A percentile compares a stretch with the other conserved stretches of the same genome.
Evolutionary conservation across 2,329 filamentous ascomycete species (phyloP).

Genomic region (Xylariomycetidae sp.): DNA sequence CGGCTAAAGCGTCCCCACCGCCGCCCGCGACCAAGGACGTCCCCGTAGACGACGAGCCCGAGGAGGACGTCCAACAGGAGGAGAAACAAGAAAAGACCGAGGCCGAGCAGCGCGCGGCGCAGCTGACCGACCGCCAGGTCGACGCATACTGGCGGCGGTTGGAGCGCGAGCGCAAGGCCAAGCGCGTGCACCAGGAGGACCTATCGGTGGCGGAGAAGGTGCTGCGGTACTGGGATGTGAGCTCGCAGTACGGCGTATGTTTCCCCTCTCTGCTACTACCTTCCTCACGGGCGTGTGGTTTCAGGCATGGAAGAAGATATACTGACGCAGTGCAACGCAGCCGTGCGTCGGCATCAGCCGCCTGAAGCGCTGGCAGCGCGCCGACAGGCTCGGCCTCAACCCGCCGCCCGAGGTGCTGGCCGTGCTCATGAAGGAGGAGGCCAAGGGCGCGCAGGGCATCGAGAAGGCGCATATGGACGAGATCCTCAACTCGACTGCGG

Average conservation of each 20-base stretch:
- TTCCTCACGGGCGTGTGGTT: too few relatives aligned
- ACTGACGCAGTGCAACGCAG: slow-evolving; percentile 37
- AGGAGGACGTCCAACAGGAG: slow-evolving; percentile 13
- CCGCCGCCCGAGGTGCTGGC: slow-evolving; percentile 88
- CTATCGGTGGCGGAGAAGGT: slow-evolving; percentile 76
- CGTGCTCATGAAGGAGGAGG: slow-evolving; percentile 68
- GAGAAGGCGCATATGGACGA: slow-evolving; percentile 73
- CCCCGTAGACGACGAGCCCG: slow-evolving; percentile 15
- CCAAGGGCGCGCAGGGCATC: slow-evolving; percentile 41
- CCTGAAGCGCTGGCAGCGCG: slow-evolving; percentile 80
- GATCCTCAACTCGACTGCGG: slow-evolving; percentile 45
- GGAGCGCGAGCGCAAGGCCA: slow-evolving; percentile 61
- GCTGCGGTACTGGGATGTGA: slow-evolving; percentile 86
- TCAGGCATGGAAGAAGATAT: neutral
- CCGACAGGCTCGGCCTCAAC: slow-evolving; percentile 72
- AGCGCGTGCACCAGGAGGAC: slow-evolving; percentile 70
- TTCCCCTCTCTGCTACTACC: too few relatives aligned
- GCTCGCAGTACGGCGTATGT: slow-evolving; percentile 84
- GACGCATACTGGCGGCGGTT: slow-evolving; percentile 70
- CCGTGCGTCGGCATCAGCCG: slow-evolving; percentile 83
- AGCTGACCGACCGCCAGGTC: slow-evolving; percentile 63
- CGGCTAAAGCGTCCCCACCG: slow-evolving; percentile 17
- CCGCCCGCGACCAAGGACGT: slow-evolving; percentile 14
- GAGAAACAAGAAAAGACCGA: slow-evolving; percentile 37
- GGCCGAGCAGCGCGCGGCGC: slow-evolving; percentile 52